phyloP scores from a whole-genome alignment of 2,329 filamentous ascomycete species.

The Saccharata proteae region DNA sequence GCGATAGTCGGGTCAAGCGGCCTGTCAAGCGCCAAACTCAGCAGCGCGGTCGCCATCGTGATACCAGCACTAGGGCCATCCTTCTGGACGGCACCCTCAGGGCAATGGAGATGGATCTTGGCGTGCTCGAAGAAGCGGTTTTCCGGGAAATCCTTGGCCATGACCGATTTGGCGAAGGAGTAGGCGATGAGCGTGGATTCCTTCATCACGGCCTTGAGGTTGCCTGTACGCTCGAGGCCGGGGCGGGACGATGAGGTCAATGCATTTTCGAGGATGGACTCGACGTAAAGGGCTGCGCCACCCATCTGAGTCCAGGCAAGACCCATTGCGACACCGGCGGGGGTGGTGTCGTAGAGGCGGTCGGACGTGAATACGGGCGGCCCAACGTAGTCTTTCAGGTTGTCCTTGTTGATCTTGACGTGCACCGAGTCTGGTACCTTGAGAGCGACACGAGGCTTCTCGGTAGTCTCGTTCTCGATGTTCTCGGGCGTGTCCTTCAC shows the following conservation, averaged over 20 bases:
- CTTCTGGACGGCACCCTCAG: slow-evolving; percentile 91
- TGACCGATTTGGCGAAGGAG: slow-evolving; percentile 82
- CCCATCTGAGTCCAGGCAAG: slow-evolving; percentile 97
- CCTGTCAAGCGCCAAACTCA: slow-evolving; percentile 71
- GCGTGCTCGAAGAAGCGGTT: slow-evolving; percentile 97
- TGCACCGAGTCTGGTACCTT: slow-evolving; percentile 80
- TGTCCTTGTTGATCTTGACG: slow-evolving; percentile 75
- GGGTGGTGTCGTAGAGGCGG: slow-evolving; percentile 84
- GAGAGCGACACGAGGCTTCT: slow-evolving; percentile 60
- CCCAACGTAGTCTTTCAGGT: slow-evolving; percentile 92
- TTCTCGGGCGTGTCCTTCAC: slow-evolving; percentile 48
- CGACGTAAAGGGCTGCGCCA: slow-evolving; percentile 90
- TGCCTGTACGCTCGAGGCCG: slow-evolving; percentile 81
- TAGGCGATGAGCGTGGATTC: slow-evolving; percentile 93
- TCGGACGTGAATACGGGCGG: slow-evolving; percentile 93
- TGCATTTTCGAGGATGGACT: slow-evolving; percentile 83
- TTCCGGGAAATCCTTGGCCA: slow-evolving; percentile 73
- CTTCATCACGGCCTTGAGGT: slow-evolving; percentile 95
- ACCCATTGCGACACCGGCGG: slow-evolving; percentile 92
- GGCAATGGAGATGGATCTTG: slow-evolving; percentile 88
- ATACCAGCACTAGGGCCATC: slow-evolving; percentile 74
- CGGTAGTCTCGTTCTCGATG: slow-evolving; percentile 47
- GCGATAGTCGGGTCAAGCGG: slow-evolving; percentile 76
- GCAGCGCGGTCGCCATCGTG: slow-evolving; percentile 90
- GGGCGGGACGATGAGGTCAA: slow-evolving; percentile 63